A percentile compares a stretch with the other conserved stretches of the same genome.
These are phyloP conservation scores for Alternaria alternata DNA, from an alignment of 2,329 filamentous ascomycete genomes.

Conservation along the genomic window DNA sequence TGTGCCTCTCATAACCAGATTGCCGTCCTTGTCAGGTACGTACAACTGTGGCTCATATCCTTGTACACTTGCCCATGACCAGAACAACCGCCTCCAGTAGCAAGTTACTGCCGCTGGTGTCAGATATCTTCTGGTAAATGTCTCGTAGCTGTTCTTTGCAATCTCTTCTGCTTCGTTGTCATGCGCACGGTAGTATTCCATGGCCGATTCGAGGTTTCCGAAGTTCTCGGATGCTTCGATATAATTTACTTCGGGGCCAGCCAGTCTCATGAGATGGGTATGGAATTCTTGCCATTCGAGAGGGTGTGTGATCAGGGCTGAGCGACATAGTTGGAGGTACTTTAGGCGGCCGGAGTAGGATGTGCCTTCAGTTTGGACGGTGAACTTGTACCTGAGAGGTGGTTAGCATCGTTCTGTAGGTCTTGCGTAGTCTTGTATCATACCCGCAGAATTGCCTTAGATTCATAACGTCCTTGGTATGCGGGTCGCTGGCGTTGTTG, in stretches of 20 bases:
- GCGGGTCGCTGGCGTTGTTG: conserved; percentile 39
- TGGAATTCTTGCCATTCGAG: conserved; percentile 48
- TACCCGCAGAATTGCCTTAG: conserved; percentile 45
- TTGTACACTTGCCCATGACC: conserved; percentile 41
- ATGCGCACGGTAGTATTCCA: conserved; percentile 43
- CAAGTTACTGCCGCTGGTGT: conserved; percentile 47
- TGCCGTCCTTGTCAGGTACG: conserved; percentile 29
- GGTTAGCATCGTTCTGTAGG: conserved; percentile 4
- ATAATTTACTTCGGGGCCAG: conserved; percentile 43
- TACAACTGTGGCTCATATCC: conserved; percentile 44
- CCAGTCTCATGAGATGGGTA: conserved; percentile 43
- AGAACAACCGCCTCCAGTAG: conserved; percentile 46
- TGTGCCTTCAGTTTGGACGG: conserved; percentile 62
- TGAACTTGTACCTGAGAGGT: conserved; percentile 58
- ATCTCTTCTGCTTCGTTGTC: conserved; percentile 41
- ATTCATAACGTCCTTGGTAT: conserved; percentile 47
- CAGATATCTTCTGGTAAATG: conserved; percentile 41
- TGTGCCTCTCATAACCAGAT: conserved; percentile 41
- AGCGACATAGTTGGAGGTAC: conserved; percentile 61
- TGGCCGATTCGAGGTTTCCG: conserved; percentile 40
- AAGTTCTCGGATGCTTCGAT: conserved; percentile 46
- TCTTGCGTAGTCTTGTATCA: neutral
- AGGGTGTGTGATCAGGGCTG: conserved; percentile 43
- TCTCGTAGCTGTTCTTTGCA: conserved; percentile 43
- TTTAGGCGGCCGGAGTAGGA: conserved; percentile 64